Conservation (phyloP, 257 asterid species). For the Gardenia jasminoides region DNA sequence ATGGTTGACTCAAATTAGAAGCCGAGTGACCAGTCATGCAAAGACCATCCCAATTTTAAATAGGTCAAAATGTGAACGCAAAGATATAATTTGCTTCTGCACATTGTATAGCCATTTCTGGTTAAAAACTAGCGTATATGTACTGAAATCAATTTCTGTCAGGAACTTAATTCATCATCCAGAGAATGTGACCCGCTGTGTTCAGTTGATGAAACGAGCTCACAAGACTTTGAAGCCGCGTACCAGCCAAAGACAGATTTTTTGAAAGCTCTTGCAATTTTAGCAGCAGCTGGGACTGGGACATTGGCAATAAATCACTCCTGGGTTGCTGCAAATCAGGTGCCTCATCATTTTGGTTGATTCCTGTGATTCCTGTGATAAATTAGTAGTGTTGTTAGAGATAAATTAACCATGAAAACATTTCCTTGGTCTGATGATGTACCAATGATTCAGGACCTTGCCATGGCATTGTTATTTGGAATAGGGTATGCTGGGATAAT, state of each 20-base stretch:
- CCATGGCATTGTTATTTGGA: constrained; percentile 85
- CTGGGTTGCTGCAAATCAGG: constrained; percentile 98
- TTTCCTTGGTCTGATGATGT: constrained; percentile 20
- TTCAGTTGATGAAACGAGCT: constrained; percentile 82
- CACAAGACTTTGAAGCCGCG: constrained; percentile 60
- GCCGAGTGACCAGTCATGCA: neutral
- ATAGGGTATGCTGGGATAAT: constrained; percentile 91
- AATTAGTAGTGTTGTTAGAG: constrained; percentile 14
- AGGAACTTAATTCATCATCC: constrained; percentile 39
- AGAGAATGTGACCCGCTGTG: constrained; percentile 97
- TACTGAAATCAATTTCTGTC: constrained; percentile 19
- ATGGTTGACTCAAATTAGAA: neutral
- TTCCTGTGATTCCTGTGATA: too few species aligned
- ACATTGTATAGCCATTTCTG: neutral
- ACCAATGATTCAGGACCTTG: constrained; percentile 68
- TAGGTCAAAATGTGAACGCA: neutral
- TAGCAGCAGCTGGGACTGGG: constrained; percentile 82
- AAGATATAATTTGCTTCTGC: neutral
- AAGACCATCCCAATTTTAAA: neutral
- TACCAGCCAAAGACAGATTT: constrained; percentile 86
- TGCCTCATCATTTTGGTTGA: constrained; percentile 24
- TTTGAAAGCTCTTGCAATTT: constrained; percentile 78
- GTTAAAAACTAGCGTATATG: neutral
- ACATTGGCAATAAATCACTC: constrained; percentile 86
- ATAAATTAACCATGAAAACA: neutral